Evolutionary conservation across 306 rosid species (phyloP), one percentile per base, ranked within the genome.

Genomic region (Cajanus cajan): DNA sequence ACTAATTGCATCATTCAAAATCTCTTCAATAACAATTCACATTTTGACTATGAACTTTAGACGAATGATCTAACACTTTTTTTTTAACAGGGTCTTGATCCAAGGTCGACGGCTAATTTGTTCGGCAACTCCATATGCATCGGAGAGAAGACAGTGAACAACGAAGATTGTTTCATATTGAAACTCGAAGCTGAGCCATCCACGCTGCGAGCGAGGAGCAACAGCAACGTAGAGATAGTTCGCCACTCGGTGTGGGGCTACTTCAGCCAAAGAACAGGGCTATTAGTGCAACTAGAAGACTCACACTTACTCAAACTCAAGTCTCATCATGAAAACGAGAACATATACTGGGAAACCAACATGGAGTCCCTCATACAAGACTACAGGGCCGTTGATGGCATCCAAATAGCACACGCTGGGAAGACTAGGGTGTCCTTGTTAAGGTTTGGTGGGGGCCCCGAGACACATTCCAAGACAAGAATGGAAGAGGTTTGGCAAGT

Each of bases 401-500:
- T 92, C 4, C 89, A 81, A 83, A 87, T 94, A 8, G 98, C 98
- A 6, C 97, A 94, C 16, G 73, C 83, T 2, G 98, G 98, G 6
- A 84, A 80, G 64, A 92, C 97, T 7, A 36, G 76, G 7, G 98
- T 88, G 7, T 85, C 97, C 18, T 79, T 94, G 82, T 86, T 87
- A 1, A 78, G 98, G 73, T 94, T 87, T 14, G 96, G 97, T 0
- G 93, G 91, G 28, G 86, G 73, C 21, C 73, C 90, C 0, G 90
- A 87, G 57, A 73, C 84, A 4, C 93, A 87, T 51, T 88, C 93
- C 1, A 92, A 86, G 81, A 90, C 98, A 0, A 33, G 87, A 80
- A 90, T 94, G 97, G 98, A 94, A 73, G 98, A 94, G 85, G 81
- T 55, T 41, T 92, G 98, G 98, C 87, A 82, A 13, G 84, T 94